A percentile compares a stretch with the other conserved stretches of the same genome.
phyloP scores from a whole-genome alignment of 352 stramenopile species.

The Nothophytophthora sp. region DNA sequence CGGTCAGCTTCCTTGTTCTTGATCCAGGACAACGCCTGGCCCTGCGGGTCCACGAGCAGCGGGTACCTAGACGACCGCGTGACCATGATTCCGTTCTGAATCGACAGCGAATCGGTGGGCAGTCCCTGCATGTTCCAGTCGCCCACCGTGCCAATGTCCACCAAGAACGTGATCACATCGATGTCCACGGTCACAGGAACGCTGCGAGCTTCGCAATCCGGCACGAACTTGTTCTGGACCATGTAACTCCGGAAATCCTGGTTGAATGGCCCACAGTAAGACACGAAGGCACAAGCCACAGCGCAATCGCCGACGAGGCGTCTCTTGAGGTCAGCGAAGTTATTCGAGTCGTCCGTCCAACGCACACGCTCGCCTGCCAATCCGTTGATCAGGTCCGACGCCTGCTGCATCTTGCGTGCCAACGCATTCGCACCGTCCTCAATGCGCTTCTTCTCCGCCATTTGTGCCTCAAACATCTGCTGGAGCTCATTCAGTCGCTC shows the following conservation, averaged over 20 bases:
- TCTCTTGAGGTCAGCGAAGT: constrained; percentile 97
- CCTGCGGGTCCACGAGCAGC: constrained; percentile 97
- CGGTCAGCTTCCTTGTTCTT: constrained; percentile 94
- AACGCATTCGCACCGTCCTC: constrained; percentile 96
- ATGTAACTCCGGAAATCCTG: constrained; percentile 97
- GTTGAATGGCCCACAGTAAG: constrained; percentile 98
- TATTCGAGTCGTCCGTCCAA: constrained; percentile 98
- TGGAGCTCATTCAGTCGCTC: constrained; percentile 95
- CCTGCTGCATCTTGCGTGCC: constrained; percentile 97
- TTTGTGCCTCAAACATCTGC: constrained; percentile 97
- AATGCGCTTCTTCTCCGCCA: constrained; percentile 96
- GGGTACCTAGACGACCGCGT: constrained; percentile 96
- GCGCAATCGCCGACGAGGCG: constrained; percentile 97
- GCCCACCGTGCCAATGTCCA: constrained; percentile 97
- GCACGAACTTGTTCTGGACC: constrained; percentile 96
- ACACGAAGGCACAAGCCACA: constrained; percentile 97
- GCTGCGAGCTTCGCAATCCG: constrained; percentile 90
- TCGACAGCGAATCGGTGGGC: constrained; percentile 96
- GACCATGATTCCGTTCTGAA: constrained; percentile 99
- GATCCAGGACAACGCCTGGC: constrained; percentile 98
- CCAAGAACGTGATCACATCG: constrained; percentile 97
- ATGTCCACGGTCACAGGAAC: constrained; percentile 96
- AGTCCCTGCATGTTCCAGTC: constrained; percentile 99
- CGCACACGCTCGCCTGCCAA: constrained; percentile 94
- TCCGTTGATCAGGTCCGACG: constrained; percentile 96